phyloP scores from a whole-genome alignment of 176 grass and related monocot species.

The Neostapfia colusana region DNA sequence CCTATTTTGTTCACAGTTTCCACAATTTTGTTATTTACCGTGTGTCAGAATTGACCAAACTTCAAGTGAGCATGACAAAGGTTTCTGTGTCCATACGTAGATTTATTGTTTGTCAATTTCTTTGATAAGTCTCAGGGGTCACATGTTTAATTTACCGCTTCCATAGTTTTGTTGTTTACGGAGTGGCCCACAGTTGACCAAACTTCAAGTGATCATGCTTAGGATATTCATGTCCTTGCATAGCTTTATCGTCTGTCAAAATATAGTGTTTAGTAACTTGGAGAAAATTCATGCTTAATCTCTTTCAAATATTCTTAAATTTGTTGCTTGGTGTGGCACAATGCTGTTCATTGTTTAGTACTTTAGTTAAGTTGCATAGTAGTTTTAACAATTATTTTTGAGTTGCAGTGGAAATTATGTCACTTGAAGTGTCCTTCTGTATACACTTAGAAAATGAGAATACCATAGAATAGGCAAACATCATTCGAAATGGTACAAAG shows the following conservation, averaged over 20 bases:
- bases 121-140: constrained; percentile 26
- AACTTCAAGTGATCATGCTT: constrained; percentile 25
- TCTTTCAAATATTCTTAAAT: not conserved
- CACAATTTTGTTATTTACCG: not conserved
- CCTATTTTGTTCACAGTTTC: not conserved
- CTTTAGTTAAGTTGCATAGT: not conserved
- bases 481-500: not conserved
- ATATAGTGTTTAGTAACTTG: constrained; percentile 16
- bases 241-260: constrained; percentile 9
- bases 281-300: constrained; percentile 19
- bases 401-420: not conserved
- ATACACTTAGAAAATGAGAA: not conserved
- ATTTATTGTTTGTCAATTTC: not conserved
- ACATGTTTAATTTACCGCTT: constrained; percentile 14
- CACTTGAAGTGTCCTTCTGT: not conserved
- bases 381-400: constrained; percentile 5
- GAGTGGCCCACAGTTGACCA: constrained; percentile 2
- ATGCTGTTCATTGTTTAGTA: not conserved
- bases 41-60: not conserved
- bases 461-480: not conserved
- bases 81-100: not conserved
- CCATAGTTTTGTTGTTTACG: constrained; percentile 19
- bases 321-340: not conserved
- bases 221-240: constrained; percentile 9
- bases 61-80: not conserved